Base-by-base conservation (phyloP, 148 eudicot genomes). In the Linanthus parryae region DNA sequence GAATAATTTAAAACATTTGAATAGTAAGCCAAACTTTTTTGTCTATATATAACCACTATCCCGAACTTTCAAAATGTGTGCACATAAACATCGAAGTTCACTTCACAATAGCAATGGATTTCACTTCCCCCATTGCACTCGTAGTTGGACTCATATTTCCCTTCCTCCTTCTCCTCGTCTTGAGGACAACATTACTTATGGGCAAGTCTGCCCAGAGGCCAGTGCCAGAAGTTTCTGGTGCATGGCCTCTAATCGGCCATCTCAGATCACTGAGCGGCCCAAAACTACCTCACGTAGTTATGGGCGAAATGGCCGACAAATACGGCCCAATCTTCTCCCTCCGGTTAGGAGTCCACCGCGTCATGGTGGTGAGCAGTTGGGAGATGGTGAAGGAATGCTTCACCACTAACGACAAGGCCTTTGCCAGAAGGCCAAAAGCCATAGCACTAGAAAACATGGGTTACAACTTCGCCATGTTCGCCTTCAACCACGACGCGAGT, bases 371-470 rank as follows among this genome's bases (percentile, higher is more conserved):
- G 30, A 35, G 57, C 24, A 15, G 25, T 37, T 36, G 44, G 31
- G 15, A 53, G 18, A 52, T 23, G 36, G 56, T 30, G 2, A 52
- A 52, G 43, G 56, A 35, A 3, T 52, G 56, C 13, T 52, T 52
- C 14, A 52, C 56, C 6, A 52, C 43, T 2, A 13, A 52, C 13
- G 56, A 52, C 30, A 3, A 4, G 29, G 42, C 8, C 17, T 6
- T 52, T 11, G 4, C 43, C n/a, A 26, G 26, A 0, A 28, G 56
- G 9, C 43, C 56, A 0, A 23, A 35, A 8, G 3, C 18, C 23
- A 0, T 36, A 35, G 42, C 56, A 4, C 20, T 3, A 10, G 22
- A 53, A 1, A 29, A 35, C 27, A 5, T 53, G 11, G 4, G 45
- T 24, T 54, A 39, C 24, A 18, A 54, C 35, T 12, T 25, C 3